phyloP scores from a whole-genome alignment of 1,284 basidiomycete species.

The Cystobasidium pallidum region DNA sequence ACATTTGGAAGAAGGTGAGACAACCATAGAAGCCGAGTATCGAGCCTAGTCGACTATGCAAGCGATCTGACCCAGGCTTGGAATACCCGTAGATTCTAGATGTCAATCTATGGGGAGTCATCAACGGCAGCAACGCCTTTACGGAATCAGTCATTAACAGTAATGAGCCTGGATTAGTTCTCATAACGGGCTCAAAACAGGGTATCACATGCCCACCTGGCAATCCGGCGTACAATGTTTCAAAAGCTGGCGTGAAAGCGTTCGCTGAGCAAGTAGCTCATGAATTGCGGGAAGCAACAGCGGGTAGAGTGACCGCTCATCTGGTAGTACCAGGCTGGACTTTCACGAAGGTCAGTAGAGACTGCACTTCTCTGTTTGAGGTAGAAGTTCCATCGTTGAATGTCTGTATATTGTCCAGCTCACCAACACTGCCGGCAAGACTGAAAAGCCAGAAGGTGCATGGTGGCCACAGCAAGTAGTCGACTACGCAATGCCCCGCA shows the following conservation, averaged over 20 bases:
- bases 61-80: no score
- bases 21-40: no score
- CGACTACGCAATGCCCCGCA: constrained; percentile 48
- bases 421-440: constrained; percentile 39
- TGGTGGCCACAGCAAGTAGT: constrained; percentile 52
- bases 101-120: constrained; percentile 51
- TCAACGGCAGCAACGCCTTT: constrained; percentile 51
- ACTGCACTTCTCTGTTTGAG: no score
- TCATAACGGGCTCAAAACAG: constrained; percentile 52
- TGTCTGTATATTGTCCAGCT: no score
- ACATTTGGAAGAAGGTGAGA: constrained; percentile 45
- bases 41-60: no score
- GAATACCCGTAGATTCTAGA: constrained; percentile 36
- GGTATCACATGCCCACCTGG: constrained; percentile 53
- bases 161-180: constrained; percentile 45
- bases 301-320: constrained; percentile 45
- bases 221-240: constrained; percentile 48
- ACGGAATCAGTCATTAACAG: constrained; percentile 49
- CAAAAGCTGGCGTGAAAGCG: constrained; percentile 44
- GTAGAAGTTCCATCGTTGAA: no score
- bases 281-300: constrained; percentile 38
- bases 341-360: constrained; percentile 50
- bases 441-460: constrained; percentile 49
- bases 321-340: constrained; percentile 53
- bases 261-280: constrained; percentile 43